These are phyloP conservation scores for Gaeumannomyces sp. DNA, from an alignment of 2,329 filamentous ascomycete species.

Conservation along the genomic window DNA sequence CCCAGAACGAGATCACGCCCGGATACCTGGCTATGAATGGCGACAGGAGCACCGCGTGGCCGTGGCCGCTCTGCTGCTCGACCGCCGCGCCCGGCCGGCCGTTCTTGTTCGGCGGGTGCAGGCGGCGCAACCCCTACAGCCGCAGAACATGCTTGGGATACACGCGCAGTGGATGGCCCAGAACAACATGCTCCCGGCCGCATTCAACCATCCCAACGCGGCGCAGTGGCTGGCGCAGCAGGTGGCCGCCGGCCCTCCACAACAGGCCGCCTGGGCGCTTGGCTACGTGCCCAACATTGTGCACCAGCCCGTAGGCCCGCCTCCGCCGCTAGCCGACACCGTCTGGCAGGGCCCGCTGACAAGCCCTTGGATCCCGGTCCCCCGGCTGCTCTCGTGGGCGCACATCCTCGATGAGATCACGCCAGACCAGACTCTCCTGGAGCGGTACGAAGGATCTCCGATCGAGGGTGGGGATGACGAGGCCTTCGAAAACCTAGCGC, in stretches of 20 bases:
- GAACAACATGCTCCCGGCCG: background rate
- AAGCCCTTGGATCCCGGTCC: constrained; percentile 13
- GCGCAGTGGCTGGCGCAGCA: constrained; percentile 1
- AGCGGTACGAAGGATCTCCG: background rate
- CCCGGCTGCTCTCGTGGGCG: constrained; percentile 31
- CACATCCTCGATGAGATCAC: constrained; percentile 37
- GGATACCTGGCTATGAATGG: constrained; percentile 4
- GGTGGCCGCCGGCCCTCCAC: background rate
- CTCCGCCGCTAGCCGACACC: background rate
- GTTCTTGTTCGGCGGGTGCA: constrained; percentile 9
- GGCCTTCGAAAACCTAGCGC: background rate
- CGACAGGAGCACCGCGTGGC: constrained; percentile 13
- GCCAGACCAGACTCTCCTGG: constrained; percentile 24
- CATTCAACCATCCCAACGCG: background rate
- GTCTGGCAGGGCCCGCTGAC: constrained; percentile 7
- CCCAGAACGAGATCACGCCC: background rate
- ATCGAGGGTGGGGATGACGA: background rate
- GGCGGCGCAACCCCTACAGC: background rate
- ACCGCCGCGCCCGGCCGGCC: constrained; percentile 13
- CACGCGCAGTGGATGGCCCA: constrained; percentile 3
- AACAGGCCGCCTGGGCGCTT: background rate
- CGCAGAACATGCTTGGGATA: background rate
- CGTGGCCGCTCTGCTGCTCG: constrained; percentile 17
- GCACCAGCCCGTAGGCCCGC: background rate
- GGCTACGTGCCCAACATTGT: background rate